Evolutionary conservation across 148 eudicot species (phyloP).

Genomic region (Rhododendron ovatum): DNA sequence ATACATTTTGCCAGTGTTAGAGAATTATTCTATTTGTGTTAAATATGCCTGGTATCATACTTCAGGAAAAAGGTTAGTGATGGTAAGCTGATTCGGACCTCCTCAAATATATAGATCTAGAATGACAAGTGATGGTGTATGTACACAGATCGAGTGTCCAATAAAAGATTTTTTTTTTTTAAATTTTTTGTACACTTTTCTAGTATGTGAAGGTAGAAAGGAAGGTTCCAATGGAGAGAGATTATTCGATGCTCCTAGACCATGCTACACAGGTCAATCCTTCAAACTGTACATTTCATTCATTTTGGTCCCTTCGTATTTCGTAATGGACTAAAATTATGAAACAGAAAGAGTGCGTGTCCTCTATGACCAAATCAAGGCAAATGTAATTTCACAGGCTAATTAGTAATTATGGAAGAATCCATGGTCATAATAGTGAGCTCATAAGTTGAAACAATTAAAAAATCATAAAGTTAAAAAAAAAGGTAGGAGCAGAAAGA

Average conservation of each 20-base stretch:
- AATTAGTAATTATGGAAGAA: not conserved
- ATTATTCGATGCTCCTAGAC: not conserved
- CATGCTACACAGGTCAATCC: not conserved
- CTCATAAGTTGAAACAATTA: not conserved
- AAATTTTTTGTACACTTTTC: not conserved
- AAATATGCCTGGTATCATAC: too few relatives aligned
- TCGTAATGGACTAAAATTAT: not conserved
- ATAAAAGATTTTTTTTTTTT: not conserved
- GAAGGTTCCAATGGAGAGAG: not conserved
- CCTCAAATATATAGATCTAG: not conserved
- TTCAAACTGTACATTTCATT: not conserved
- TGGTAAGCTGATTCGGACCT: not conserved
- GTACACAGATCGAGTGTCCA: not conserved
- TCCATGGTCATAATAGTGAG: not conserved
- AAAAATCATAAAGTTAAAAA: not conserved
- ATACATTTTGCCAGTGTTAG: not conserved
- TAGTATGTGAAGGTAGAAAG: not conserved
- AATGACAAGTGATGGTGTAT: not conserved
- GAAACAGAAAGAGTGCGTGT: not conserved
- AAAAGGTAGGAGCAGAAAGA: not conserved
- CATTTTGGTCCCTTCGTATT: not conserved
- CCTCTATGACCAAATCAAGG: not conserved
- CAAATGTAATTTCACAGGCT: not conserved
- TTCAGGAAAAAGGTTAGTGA: not conserved
- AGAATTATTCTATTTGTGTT: too few relatives aligned